phyloP scores from a whole-genome alignment of 2,329 filamentous ascomycete species.

The Dryadomyces quercus-mongolicae region DNA sequence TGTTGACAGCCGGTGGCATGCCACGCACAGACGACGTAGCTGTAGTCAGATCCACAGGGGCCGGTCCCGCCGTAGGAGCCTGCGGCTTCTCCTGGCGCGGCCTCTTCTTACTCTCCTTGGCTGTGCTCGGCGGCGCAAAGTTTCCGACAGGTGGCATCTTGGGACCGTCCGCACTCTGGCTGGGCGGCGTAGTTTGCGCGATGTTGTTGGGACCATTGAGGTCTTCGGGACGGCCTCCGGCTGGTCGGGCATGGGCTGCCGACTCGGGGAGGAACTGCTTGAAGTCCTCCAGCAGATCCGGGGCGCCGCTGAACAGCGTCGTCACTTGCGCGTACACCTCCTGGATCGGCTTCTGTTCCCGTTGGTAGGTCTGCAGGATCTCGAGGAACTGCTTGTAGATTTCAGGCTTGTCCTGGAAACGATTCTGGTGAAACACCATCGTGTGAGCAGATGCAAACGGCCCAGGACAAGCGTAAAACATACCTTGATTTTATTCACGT shows the following conservation, averaged over 20 bases:
- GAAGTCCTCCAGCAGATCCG: constrained; percentile 92
- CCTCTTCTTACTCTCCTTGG: constrained; percentile 85
- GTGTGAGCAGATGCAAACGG: too few species aligned
- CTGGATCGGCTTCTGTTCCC: constrained; percentile 95
- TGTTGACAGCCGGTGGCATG: constrained; percentile 21
- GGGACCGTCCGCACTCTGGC: constrained; percentile 44
- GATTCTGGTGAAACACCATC: constrained; percentile 49
- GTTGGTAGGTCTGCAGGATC: constrained; percentile 94
- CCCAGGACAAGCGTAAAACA: neutral
- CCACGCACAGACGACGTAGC: constrained; percentile 25
- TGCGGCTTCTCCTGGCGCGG: constrained; percentile 49
- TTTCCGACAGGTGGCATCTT: constrained; percentile 91
- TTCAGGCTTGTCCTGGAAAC: constrained; percentile 90
- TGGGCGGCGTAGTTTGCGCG: constrained; percentile 43
- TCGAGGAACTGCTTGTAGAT: constrained; percentile 99
- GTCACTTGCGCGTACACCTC: constrained; percentile 98
- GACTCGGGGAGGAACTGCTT: constrained; percentile 97
- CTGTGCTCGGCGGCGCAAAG: constrained; percentile 77
- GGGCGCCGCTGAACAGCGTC: constrained; percentile 80
- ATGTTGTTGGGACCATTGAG: constrained; percentile 22
- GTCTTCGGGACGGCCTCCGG: constrained; percentile 54
- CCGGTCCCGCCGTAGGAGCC: constrained; percentile 32
- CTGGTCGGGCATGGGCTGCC: constrained; percentile 44
- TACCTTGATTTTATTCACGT: constrained; percentile 99
- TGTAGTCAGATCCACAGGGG: constrained; percentile 25